phyloP scores from a whole-genome alignment of 192 early-diverging fungal species.

The Glomus cerebriforme region DNA sequence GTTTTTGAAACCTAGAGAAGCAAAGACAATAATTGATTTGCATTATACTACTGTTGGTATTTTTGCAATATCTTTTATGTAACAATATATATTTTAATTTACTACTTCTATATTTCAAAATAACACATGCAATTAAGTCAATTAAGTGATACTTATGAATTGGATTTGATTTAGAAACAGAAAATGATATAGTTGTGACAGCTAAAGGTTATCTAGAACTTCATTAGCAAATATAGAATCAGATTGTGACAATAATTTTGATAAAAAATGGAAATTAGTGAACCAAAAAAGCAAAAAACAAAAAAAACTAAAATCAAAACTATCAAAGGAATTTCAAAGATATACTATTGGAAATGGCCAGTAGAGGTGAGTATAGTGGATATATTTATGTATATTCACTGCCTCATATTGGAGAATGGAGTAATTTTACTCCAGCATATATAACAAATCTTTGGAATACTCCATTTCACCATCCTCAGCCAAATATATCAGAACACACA shows the following conservation, averaged over 20 bases:
- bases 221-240: background rate
- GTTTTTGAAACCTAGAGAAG: background rate
- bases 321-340: conserved; percentile 6
- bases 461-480: background rate
- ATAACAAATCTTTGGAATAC: background rate
- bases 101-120: background rate
- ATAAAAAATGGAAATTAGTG: too few relatives aligned
- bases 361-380: too few relatives aligned
- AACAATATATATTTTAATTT: too few relatives aligned
- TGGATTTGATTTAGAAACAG: background rate
- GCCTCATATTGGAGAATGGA: too few relatives aligned
- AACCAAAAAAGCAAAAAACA: too few relatives aligned
- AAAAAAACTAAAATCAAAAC: background rate
- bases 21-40: background rate
- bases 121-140: conserved; percentile 11
- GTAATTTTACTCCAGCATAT: background rate
- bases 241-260: background rate
- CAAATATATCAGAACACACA: too few relatives aligned
- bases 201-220: background rate
- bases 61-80: too few relatives aligned
- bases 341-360: background rate
- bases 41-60: background rate
- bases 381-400: too few relatives aligned
- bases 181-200: too few relatives aligned
- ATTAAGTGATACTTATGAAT: background rate